Evolutionary conservation across 2,329 filamentous ascomycete species (phyloP).

Genomic region (Colletotrichum siamense): DNA sequence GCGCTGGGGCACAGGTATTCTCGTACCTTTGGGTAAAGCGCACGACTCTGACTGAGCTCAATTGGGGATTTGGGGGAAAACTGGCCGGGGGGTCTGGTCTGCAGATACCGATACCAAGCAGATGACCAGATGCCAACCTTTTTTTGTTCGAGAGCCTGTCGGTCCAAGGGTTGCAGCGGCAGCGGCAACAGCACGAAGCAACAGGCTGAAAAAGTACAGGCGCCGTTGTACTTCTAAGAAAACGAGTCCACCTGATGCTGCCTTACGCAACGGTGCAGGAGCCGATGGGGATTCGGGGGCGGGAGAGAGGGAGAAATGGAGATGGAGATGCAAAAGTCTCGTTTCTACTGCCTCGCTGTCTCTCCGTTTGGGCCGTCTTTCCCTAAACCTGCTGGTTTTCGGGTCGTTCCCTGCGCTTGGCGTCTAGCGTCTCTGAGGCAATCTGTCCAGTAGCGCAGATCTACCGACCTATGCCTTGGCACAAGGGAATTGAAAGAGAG

Average conservation of each 20-base stretch:
- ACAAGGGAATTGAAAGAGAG: not conserved
- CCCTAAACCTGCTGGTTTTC: not conserved
- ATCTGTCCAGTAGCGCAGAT: conserved; percentile 16
- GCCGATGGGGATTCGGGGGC: not conserved
- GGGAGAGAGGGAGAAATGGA: not conserved
- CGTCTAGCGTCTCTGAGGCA: conserved; percentile 10
- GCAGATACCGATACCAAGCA: conserved; percentile 12
- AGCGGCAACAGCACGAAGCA: not conserved
- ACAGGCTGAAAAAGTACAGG: not conserved
- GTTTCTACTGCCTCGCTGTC: not conserved
- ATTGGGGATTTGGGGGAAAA: not conserved
- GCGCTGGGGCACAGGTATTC: not conserved
- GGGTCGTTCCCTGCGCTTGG: not conserved
- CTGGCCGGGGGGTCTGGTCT: not conserved
- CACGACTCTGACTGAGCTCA: not conserved
- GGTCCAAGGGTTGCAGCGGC: conserved; percentile 3
- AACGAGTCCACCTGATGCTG: not conserved
- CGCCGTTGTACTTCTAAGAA: not conserved
- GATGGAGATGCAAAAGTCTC: not conserved
- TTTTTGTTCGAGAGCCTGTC: not conserved
- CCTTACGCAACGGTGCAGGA: conserved; percentile 7
- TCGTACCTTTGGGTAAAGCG: conserved; percentile 3
- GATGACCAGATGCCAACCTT: conserved; percentile 13
- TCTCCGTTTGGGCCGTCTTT: not conserved
- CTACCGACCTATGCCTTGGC: conserved; percentile 9